Base-by-base conservation (phyloP, 1,139 yeast species). In the Entelexis sorbosivorans region DNA sequence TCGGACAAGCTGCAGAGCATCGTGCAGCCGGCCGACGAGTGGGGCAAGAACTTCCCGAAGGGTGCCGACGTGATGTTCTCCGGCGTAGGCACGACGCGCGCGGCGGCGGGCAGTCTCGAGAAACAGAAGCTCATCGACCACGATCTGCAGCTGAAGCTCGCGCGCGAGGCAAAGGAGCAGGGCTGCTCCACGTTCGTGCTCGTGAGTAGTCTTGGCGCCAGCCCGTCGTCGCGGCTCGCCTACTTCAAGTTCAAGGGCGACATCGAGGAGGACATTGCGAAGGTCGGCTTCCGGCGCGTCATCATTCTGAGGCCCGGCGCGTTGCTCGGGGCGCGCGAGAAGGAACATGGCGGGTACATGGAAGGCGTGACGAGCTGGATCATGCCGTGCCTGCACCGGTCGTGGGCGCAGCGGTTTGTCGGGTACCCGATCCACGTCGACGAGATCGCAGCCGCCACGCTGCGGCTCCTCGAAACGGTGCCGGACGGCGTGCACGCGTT, bases 71-170 rank as follows among this genome's bases (percentile, higher is more conserved):
- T 71, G 0, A 71, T 77, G 53, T 75, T 81, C 57, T 76, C 85
- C 1, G 78, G 80, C 0, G 74, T 86, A 59, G 94, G 88, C n/a
- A 82, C 95, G 16, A 85, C 94, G 1, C 72, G 75, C 49, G 80
- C 76, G 1, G 72, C 68, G 17, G 94, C 88, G 3, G 91, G 91
- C n/a, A 71, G 81, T 1, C 69, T 78, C 4, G 83, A 75, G 28
- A 74, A 77, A 22, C 88, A 84, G 66, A 72, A 73, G 57, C 71
- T 72, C 58, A 79, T 85, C 56, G 95, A 86, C 61, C 76, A 79
- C 59, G 93, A 83, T 46, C 68, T 79, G 57, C 85, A 83, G 61
- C 66, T 75, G 40, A 76, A 71, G 32, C 67, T 81, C 39, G 91
- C 93, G 6, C 73, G 77, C 60, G 81, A 80, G 7, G 94, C 94